Percentiles rank a stretch among this genome's conserved stretches.
Conservation (phyloP, 2,329 filamentous ascomycete genomes). For the Niveomyces coronatus region DNA sequence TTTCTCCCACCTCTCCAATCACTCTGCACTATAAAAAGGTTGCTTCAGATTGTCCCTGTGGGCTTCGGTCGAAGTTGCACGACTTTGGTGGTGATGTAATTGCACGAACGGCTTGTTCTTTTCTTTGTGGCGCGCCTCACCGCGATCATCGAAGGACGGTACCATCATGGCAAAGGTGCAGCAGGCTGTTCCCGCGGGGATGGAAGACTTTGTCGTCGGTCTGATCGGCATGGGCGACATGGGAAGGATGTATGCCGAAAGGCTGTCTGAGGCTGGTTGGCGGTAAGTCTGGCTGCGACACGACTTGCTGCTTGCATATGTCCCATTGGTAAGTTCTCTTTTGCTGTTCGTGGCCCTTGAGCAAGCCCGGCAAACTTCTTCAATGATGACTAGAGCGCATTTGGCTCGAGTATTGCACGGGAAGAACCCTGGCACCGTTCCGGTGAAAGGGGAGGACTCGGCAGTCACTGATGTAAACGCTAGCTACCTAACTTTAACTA, state of each 20-base stretch:
- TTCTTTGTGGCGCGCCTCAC: too few species aligned
- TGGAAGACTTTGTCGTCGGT: conserved; percentile 69
- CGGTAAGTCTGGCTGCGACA: conserved; percentile 49
- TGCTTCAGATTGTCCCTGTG: too few species aligned
- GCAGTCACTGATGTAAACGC: conserved; percentile 96
- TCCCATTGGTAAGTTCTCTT: conserved; percentile 28
- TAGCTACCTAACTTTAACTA: conserved; percentile 75
- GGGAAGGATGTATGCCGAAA: conserved; percentile 95
- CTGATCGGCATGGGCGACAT: conserved; percentile 99
- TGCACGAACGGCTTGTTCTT: conserved; percentile 15
- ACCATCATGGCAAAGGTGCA: conserved; percentile 20
- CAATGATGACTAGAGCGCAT: conserved; percentile 99
- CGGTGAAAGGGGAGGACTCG: conserved; percentile 54
- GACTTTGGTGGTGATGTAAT: conserved; percentile 15
- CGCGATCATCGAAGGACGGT: conserved; percentile 16
- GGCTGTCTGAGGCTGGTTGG: conserved; percentile 86
- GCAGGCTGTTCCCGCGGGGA: conserved; percentile 27
- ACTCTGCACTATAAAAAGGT: too few species aligned
- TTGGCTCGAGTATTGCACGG: conserved; percentile 96
- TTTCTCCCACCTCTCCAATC: too few species aligned
- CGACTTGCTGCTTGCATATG: conserved; percentile 4
- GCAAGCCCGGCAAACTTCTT: conserved; percentile 20
- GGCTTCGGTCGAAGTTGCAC: too few species aligned
- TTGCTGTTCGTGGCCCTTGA: conserved; percentile 8
- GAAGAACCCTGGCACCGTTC: conserved; percentile 57